Conservation (phyloP, 2,329 filamentous ascomycete species). For the Fusarium denticulatum region DNA sequence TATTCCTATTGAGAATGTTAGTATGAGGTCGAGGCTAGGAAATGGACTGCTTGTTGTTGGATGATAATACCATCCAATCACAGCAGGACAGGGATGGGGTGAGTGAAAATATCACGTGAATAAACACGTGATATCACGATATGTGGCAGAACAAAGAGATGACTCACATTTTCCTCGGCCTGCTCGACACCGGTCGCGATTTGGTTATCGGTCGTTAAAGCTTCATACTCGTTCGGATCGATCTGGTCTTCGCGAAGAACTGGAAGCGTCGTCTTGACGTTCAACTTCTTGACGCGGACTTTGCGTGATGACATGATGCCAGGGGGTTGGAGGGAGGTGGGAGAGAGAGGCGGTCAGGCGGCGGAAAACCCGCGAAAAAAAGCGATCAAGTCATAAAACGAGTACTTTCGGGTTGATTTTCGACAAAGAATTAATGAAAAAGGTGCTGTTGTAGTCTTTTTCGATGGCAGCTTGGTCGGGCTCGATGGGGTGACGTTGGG, state of each 20-base stretch:
- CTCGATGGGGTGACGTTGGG: constrained; percentile 66
- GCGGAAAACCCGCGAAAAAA: constrained; percentile 72
- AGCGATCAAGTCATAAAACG: constrained; percentile 70
- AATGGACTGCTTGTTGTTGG: background rate
- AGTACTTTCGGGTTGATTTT: constrained; percentile 64
- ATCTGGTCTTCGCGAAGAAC: constrained; percentile 92
- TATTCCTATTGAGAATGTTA: constrained; percentile 74
- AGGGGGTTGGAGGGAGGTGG: constrained; percentile 50
- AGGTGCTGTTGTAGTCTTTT: constrained; percentile 60
- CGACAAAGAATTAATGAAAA: constrained; percentile 61
- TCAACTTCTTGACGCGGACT: constrained; percentile 90
- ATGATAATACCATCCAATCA: constrained; percentile 27
- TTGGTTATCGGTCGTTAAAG: constrained; percentile 82
- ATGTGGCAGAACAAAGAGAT: constrained; percentile 41
- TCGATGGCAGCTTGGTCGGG: constrained; percentile 62
- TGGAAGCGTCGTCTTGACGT: constrained; percentile 85
- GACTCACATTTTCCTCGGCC: constrained; percentile 94
- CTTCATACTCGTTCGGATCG: constrained; percentile 86
- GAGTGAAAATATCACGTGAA: constrained; percentile 55
- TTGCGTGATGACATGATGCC: constrained; percentile 71
- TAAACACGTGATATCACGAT: constrained; percentile 59
- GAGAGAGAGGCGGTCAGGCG: constrained; percentile 53
- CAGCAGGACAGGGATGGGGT: background rate
- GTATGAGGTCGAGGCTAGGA: constrained; percentile 27
- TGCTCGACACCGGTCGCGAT: constrained; percentile 98